Evolutionary conservation across 495 filamentous ascomycete genomes (phyloP).

Genomic region (Lepidopterella palustris): DNA sequence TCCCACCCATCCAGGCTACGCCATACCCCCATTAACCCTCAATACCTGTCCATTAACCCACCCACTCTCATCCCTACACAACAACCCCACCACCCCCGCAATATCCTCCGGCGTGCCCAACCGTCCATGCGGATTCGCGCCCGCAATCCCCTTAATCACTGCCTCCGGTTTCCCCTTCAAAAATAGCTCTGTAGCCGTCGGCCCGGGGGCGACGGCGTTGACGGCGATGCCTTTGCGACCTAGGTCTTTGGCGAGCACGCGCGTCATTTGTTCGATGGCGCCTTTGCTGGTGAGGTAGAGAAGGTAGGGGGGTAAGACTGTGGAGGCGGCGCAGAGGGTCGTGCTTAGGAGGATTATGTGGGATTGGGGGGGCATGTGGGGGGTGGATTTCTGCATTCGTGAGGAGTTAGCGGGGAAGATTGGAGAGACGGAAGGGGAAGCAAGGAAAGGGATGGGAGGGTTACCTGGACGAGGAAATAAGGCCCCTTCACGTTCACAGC

Average conservation of each 20-base stretch:
- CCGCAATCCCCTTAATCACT: slow-evolving; percentile 47
- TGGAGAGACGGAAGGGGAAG: neutral
- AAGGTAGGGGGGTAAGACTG: slow-evolving; percentile 52
- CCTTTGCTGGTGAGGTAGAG: slow-evolving; percentile 60
- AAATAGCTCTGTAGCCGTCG: slow-evolving; percentile 62
- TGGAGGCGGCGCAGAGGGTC: slow-evolving; percentile 40
- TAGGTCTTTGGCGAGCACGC: slow-evolving; percentile 58
- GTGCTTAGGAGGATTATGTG: slow-evolving; percentile 59
- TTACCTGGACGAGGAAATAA: slow-evolving; percentile 56
- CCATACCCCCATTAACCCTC: slow-evolving; percentile 53
- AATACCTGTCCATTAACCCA: slow-evolving; percentile 65
- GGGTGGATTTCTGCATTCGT: slow-evolving; percentile 48
- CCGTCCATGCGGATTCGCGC: slow-evolving; percentile 48
- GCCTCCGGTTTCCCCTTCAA: slow-evolving; percentile 55
- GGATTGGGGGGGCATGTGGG: slow-evolving; percentile 52
- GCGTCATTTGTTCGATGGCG: slow-evolving; percentile 63
- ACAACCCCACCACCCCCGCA: slow-evolving; percentile 50
- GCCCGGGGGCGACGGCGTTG: slow-evolving; percentile 60
- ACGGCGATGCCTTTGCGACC: slow-evolving; percentile 54
- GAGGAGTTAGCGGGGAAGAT: neutral
- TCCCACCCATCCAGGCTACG: too few relatives aligned
- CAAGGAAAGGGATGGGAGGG: slow-evolving; percentile 2
- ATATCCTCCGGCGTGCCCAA: slow-evolving; percentile 59
- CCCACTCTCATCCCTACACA: slow-evolving; percentile 44
- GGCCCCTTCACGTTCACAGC: slow-evolving; percentile 62